These are phyloP conservation scores for Myxozyma sirexii DNA, from an alignment of 805 yeast genomes.

Conservation along the genomic window DNA sequence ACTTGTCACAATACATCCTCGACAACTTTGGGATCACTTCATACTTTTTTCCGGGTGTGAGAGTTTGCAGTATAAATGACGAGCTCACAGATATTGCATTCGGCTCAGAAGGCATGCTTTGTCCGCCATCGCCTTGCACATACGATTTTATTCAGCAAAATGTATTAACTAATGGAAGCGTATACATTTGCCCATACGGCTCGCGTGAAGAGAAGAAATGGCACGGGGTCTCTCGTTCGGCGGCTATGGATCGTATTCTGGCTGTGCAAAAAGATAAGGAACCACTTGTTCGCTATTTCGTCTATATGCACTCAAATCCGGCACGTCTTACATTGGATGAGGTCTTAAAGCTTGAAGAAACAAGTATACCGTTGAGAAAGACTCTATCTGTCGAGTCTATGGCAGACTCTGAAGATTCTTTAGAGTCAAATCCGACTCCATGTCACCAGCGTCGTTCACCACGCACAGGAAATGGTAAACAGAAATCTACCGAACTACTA, in stretches of 20 bases:
- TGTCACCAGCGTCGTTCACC: too few species aligned
- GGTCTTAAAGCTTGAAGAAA: too few species aligned
- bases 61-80: slow-evolving; percentile 4
- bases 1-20: slow-evolving; percentile 11
- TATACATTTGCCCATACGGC: slow-evolving; percentile 23
- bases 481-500: too few species aligned
- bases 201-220: slow-evolving; percentile 29
- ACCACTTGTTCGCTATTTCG: neutral
- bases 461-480: too few species aligned
- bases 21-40: slow-evolving; percentile 11
- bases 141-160: slow-evolving; percentile 8
- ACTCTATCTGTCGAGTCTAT: too few species aligned
- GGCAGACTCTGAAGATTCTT: too few species aligned
- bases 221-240: slow-evolving; percentile 29
- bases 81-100: slow-evolving; percentile 13
- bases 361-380: too few species aligned
- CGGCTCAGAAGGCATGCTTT: slow-evolving; percentile 5
- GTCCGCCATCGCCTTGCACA: slow-evolving; percentile 25
- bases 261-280: neutral
- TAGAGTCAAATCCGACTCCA: too few species aligned
- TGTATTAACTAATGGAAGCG: slow-evolving; percentile 11
- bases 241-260: slow-evolving; percentile 27
- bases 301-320: neutral
- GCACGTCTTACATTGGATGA: too few species aligned
- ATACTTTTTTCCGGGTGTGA: slow-evolving; percentile 29